Conservation (phyloP, 805 yeast genomes). For the Citeromyces matritensis region DNA sequence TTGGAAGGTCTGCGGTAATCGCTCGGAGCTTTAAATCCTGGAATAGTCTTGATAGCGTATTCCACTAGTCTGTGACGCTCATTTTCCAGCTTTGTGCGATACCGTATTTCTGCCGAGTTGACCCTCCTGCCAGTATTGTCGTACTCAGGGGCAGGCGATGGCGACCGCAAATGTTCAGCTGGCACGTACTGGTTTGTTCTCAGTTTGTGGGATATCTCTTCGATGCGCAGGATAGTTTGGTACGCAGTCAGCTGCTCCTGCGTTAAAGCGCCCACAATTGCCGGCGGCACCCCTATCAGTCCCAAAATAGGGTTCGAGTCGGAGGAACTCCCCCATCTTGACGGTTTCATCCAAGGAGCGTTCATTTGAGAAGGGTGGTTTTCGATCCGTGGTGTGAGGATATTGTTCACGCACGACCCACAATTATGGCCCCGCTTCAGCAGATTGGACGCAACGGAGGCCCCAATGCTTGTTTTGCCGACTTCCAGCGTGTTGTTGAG, state of each 20-base stretch:
- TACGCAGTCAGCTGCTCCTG: slow-evolving; percentile 73
- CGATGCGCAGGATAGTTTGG: slow-evolving; percentile 56
- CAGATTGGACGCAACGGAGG: slow-evolving; percentile 14
- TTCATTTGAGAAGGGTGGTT: no score
- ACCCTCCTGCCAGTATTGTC: slow-evolving; percentile 72
- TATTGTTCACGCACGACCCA: neutral
- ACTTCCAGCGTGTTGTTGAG: slow-evolving; percentile 20
- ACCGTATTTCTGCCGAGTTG: slow-evolving; percentile 68
- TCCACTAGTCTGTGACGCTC: slow-evolving; percentile 77
- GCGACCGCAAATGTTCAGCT: slow-evolving; percentile 37
- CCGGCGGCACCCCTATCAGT: slow-evolving; percentile 1
- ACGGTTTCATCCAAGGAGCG: no score
- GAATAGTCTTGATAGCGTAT: slow-evolving; percentile 53
- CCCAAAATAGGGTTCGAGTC: neutral
- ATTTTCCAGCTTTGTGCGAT: slow-evolving; percentile 45
- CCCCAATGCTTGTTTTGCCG: slow-evolving; percentile 20
- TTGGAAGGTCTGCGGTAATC: slow-evolving; percentile 54
- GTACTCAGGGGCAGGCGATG: slow-evolving; percentile 88
- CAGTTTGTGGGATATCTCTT: slow-evolving; percentile 59
- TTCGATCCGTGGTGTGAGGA: no score
- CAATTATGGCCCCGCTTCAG: slow-evolving; percentile 8
- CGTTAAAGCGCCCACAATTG: slow-evolving; percentile 21
- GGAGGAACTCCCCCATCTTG: no score
- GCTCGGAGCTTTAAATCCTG: slow-evolving; percentile 66
- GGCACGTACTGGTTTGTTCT: slow-evolving; percentile 36